Base-by-base conservation (phyloP, 225 moss, liverwort and hornwort genomes). In the Physcomitrellopsis africana region DNA sequence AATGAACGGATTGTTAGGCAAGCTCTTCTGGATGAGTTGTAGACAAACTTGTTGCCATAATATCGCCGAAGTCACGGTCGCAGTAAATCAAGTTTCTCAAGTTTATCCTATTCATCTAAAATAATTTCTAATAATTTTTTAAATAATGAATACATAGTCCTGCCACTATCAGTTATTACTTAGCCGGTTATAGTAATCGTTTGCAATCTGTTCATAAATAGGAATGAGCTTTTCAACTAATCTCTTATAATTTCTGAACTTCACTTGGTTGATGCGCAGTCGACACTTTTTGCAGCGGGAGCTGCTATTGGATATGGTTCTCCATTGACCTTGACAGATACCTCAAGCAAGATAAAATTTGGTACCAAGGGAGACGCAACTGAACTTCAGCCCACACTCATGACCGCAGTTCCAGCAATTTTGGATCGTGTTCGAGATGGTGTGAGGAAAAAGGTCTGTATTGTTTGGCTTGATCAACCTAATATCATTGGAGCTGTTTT, bases 401-500 rank as follows among this genome's bases (percentile, higher is more conserved):
- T 95, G 92, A 90, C 93, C 70, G 99, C 95, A 74, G 99, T 99
- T 63, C 99, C 99, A 57, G 95, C 99, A 52, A 99, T 99, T 85
- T 80, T 99, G 81, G 99, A 99, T 71, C 89, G 99, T 24, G 86
- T 99, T 27, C 87, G 99, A 72, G 99, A 99, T 74, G 95, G 99
- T 75, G 99, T 99, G 12, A 85, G 95, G 60, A 99, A 93, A 79
- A 94, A 88, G 77, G 94, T 94, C 37, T 24, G 76, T 65, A 57
- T 80, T 13, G 19, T 66, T 14, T 63, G 76, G 44, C 74, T 51
- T 56, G 54, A 61, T 70, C 53, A 18, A 45, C 0, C 26, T 46
- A 8, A 7, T 59, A 45, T 71, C 11, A 24, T 5, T 43, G 16
- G 52, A 59, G 46, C 59, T 27, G 59, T 71, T 56, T 16, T 11